Evolutionary conservation across 75 land plant species (phyloP), one percentile per base, ranked within the genome.

Genomic region (Pinus albicaulis): DNA sequence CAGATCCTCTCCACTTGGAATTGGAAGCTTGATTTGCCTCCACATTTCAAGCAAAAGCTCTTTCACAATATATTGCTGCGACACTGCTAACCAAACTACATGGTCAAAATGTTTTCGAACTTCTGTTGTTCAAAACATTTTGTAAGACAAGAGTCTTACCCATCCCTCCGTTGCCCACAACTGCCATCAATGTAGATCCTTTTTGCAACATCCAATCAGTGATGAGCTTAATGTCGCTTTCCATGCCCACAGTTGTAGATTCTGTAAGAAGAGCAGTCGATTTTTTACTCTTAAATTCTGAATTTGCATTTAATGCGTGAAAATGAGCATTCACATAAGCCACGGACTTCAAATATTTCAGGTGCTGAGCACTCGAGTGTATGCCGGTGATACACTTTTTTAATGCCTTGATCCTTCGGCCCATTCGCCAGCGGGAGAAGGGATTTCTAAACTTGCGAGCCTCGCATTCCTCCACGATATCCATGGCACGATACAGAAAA

Each of bases 11-110:
- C 31, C 31, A 2, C 2, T 31, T 17, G 70, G 44, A 5, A 66
- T 22, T 7, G n/a, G n/a, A n/a, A n/a, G n/a, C n/a, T 38, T 6
- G 19, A 66, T 7, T 11, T 7, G 20, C 70, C 19, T 20, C 3
- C 44, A 44, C 38, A 66, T 66, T 34, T 38, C 22, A 8, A 36
- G 48, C n/a, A 66, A 11, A 20, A 66, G 70, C 22, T 38, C 44
- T 6, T 31, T 38, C 7, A 5, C 11, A 2, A 36, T 20, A 19
- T 34, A 66, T 20, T 10, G 36, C 31, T 17, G 70, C 2, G 70
- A 66, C 20, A 66, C 70, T 66, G 44, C 70, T 11, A 66, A 38
- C 70, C 70, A 66, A 66, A 66, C 38, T 0, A 19, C 17, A 68
- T 68, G 48, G 8, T 68, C 52, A 8, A 68, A 68, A 41, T 1